phyloP scores from a whole-genome alignment of 2,329 filamentous ascomycete species.

The Microcera coccophila region DNA sequence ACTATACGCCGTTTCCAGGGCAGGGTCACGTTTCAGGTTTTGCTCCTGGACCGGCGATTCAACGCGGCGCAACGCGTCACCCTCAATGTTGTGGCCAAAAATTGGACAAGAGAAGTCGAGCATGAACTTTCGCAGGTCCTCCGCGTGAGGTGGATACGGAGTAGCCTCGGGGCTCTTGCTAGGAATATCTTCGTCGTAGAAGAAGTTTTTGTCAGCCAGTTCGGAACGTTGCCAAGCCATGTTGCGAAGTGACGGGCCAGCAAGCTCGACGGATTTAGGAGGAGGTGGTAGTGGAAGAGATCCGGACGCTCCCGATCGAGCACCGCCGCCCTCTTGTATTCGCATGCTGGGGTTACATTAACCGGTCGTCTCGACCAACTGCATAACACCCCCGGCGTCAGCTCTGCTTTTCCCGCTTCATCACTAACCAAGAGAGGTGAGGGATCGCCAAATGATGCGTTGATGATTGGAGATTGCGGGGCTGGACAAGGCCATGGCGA shows the following conservation, averaged over 20 bases:
- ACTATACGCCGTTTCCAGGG: background rate
- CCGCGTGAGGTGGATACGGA: constrained; percentile 8
- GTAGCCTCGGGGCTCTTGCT: background rate
- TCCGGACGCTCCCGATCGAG: background rate
- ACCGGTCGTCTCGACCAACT: background rate
- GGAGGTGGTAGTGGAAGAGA: background rate
- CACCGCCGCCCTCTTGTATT: background rate
- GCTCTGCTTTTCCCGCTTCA: too few species aligned
- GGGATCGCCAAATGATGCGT: too few species aligned
- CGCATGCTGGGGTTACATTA: background rate
- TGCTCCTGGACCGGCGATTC: background rate
- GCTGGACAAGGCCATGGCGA: too few species aligned
- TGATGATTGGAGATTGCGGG: too few species aligned
- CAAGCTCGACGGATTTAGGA: background rate
- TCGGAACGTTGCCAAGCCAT: constrained; percentile 9
- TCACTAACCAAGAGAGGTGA: too few species aligned
- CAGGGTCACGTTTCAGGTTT: background rate
- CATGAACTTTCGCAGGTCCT: constrained; percentile 7
- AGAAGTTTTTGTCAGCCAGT: constrained; percentile 5
- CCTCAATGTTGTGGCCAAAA: background rate
- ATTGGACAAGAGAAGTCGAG: constrained; percentile 11
- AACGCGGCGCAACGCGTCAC: background rate
- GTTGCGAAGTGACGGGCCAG: background rate
- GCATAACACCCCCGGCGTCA: background rate
- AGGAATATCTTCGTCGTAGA: constrained; percentile 7